phyloP scores from a whole-genome alignment of 148 eudicot species.

The Agrostemma githago region DNA sequence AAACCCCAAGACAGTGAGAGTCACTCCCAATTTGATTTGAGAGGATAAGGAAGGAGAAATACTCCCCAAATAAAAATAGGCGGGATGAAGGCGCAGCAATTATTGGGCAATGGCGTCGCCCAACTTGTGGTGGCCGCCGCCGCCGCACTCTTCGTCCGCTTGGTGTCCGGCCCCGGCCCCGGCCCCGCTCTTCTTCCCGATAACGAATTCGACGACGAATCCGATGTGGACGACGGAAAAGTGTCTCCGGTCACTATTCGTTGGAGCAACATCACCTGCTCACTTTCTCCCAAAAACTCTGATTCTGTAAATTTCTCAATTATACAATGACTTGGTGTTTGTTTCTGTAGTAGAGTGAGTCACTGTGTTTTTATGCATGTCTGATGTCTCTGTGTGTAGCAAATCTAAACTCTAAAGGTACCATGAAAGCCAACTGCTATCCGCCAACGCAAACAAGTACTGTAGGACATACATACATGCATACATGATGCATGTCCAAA shows the following conservation, averaged over 20 bases:
- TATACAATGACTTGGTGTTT: background rate
- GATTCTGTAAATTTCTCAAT: constrained; percentile 38
- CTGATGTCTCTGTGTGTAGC: too few species aligned
- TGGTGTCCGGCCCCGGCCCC: constrained; percentile 61
- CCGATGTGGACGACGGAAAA: constrained; percentile 37
- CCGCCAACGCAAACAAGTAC: too few species aligned
- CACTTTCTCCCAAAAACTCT: constrained; percentile 55
- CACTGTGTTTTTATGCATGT: background rate
- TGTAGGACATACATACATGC: too few species aligned
- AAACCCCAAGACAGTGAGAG: background rate
- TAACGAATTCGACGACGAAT: constrained; percentile 26
- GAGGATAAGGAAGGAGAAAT: background rate
- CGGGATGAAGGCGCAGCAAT: constrained; percentile 26
- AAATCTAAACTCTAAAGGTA: too few species aligned
- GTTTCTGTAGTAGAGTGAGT: background rate
- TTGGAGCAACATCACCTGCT: constrained; percentile 73
- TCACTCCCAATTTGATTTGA: background rate
- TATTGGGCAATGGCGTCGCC: constrained; percentile 48
- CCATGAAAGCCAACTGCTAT: too few species aligned
- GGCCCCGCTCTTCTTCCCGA: constrained; percentile 54
- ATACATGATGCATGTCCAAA: too few species aligned
- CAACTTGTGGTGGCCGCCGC: constrained; percentile 70
- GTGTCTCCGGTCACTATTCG: constrained; percentile 67
- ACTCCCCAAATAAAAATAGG: constrained; percentile 20
- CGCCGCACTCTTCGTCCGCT: constrained; percentile 69